Base-by-base conservation (phyloP, 176 grass and related monocot species). In the Puccinellia tenuiflora region DNA sequence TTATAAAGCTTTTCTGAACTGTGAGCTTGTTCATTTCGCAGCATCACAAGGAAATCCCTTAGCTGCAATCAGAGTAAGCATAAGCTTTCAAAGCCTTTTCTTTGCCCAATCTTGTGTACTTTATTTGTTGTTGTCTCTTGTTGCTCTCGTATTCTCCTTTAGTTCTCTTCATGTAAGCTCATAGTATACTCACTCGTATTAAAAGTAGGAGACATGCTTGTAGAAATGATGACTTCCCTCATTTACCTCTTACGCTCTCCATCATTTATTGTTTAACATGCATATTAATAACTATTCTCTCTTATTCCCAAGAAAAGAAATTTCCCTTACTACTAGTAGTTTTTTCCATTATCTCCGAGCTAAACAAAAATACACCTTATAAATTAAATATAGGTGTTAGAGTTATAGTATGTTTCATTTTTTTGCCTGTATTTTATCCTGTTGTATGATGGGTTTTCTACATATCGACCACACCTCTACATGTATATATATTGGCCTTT, bases 1-100 rank as follows among this genome's bases (percentile, higher is more conserved):
- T 53, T 98, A 98, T 88, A 85, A 95, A 95, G 91, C 92, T 76
- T 98, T 98, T 90, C 68, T 98, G 16, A 98, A 98, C 2, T 92
- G 89, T 81, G 87, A 95, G 47, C 77, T 95, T 56, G 91, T 95
- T 83, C 87, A 95, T 79, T 82, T 72, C 28, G 68, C 85, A 67
- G 77, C 85, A 34, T 43, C 73, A 33, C 80, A 88, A 20, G 88
- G 88, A 53, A 95, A 89, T 57, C 82, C 89, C 7, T 84, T 98
- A 47, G 96, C 91, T 5, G 92, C 92, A 78, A 87, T 98, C 81
- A 95, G 87, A 2, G 91, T 98, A 85, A 88, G 52, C 69, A 62
- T 90, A 68, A 79, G 22, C 9, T 90, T 63, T 81, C 13, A 28
- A 52, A 76, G 30, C 13, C 21, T 68, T 68, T 85, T 29, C 5